Conservation (phyloP, 2,329 filamentous ascomycete genomes). For the Botrytis tulipae region DNA sequence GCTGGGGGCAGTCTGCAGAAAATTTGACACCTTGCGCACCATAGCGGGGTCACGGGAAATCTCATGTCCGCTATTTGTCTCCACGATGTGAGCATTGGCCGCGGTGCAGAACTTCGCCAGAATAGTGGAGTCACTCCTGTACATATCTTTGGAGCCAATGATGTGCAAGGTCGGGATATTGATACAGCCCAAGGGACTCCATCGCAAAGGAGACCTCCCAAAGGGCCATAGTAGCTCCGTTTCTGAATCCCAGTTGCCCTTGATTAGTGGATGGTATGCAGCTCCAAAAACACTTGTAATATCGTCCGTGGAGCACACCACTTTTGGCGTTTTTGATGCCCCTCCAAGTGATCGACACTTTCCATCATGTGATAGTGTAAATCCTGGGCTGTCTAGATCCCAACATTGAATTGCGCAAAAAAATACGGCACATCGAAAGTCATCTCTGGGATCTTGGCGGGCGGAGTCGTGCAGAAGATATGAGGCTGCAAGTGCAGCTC, state of each 20-base stretch:
- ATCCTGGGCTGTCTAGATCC: neutral
- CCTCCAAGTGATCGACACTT: neutral
- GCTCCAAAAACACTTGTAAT: neutral
- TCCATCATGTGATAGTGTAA: neutral
- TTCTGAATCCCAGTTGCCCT: neutral
- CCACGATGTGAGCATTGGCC: neutral
- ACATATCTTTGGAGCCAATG: neutral
- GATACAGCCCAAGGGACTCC: neutral
- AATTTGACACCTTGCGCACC: neutral
- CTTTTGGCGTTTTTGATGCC: neutral
- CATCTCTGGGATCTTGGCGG: neutral
- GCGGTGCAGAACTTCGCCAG: neutral
- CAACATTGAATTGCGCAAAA: neutral
- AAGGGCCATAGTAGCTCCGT: neutral
- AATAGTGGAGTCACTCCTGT: neutral
- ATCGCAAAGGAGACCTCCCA: neutral
- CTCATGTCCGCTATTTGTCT: neutral
- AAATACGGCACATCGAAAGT: neutral
- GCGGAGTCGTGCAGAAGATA: neutral
- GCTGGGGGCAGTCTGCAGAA: neutral
- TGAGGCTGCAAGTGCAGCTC: slow-evolving; percentile 44
- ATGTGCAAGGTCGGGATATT: neutral
- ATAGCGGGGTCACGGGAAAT: neutral
- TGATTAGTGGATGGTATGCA: neutral
- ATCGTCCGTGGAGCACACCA: neutral